Conservation (phyloP, 257 asterid species). For the Capsicum pubescens region DNA sequence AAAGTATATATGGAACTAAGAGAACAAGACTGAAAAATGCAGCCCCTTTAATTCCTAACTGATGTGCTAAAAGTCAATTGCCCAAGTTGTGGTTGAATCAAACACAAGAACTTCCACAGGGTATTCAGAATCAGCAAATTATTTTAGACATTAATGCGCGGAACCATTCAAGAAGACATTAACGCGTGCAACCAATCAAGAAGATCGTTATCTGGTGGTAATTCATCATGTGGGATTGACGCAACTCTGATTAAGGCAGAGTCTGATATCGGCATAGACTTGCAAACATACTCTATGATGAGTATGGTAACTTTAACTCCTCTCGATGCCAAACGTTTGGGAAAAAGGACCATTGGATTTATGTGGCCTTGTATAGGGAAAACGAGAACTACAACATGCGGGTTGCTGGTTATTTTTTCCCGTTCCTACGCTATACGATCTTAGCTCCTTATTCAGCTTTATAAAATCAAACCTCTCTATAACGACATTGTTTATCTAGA, state of each 20-base stretch:
- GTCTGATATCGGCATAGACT: background rate
- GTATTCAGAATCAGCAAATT: background rate
- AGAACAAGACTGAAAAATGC: constrained; percentile 44
- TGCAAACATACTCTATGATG: constrained; percentile 23
- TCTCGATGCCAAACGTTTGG: constrained; percentile 50
- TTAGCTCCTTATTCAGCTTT: no score
- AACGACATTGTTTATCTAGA: no score
- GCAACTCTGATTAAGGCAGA: constrained; percentile 31
- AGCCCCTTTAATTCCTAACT: constrained; percentile 38
- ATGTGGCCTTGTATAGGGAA: constrained; percentile 63
- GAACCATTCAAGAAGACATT: constrained; percentile 34
- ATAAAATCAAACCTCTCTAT: no score
- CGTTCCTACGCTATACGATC: background rate
- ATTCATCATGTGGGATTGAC: constrained; percentile 39
- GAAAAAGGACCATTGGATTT: constrained; percentile 53
- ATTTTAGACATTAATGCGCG: background rate
- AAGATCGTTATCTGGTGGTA: background rate
- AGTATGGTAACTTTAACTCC: constrained; percentile 42
- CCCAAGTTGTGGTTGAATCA: constrained; percentile 38
- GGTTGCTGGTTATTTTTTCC: background rate
- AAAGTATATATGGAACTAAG: no score
- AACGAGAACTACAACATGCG: constrained; percentile 44
- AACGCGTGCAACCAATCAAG: constrained; percentile 27
- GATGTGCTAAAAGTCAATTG: constrained; percentile 33
- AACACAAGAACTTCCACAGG: constrained; percentile 34